phyloP scores from a whole-genome alignment of 441 rosid species.

The Brassica balearica region DNA sequence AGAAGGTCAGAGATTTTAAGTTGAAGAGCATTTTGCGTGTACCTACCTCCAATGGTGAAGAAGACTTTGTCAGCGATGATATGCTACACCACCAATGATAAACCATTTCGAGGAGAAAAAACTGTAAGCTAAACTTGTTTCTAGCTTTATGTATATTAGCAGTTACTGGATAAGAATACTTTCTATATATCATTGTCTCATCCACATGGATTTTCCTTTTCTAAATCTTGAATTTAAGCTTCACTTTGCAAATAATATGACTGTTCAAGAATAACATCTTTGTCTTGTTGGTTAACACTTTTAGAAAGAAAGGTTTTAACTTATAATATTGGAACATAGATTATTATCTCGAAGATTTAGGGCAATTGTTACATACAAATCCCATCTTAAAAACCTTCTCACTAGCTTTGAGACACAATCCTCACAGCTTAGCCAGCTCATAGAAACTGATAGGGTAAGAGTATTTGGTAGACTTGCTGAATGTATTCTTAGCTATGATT shows the following conservation, averaged over 20 bases:
- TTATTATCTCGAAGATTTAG: slow-evolving; percentile 23
- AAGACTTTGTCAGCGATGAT: slow-evolving; percentile 21
- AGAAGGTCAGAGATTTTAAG: slow-evolving; percentile 15
- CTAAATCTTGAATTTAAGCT: slow-evolving; percentile 11
- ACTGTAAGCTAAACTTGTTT: slow-evolving; percentile 42
- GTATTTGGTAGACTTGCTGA: slow-evolving; percentile 38
- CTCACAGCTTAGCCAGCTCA: slow-evolving; percentile 41
- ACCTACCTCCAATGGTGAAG: slow-evolving; percentile 12
- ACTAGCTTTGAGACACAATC: slow-evolving; percentile 13
- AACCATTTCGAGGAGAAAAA: background rate
- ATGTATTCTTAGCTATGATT: slow-evolving; percentile 43
- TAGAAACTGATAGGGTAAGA: slow-evolving; percentile 43
- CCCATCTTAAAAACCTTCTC: slow-evolving; percentile 5
- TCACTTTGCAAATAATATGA: slow-evolving; percentile 20
- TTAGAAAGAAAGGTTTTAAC: slow-evolving; percentile 14
- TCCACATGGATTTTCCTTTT: slow-evolving; percentile 19
- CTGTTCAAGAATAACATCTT: slow-evolving; percentile 1
- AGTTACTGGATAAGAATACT: slow-evolving; percentile 21
- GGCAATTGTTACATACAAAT: slow-evolving; percentile 33
- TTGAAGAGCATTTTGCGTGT: slow-evolving; percentile 11
- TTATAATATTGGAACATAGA: slow-evolving; percentile 15
- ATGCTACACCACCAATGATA: slow-evolving; percentile 27
- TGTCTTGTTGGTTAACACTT: slow-evolving; percentile 11
- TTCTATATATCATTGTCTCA: slow-evolving; percentile 4
- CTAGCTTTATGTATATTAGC: slow-evolving; percentile 37